phyloP scores from a whole-genome alignment of 257 asterid genomes.

The Penstemon barbatus region DNA sequence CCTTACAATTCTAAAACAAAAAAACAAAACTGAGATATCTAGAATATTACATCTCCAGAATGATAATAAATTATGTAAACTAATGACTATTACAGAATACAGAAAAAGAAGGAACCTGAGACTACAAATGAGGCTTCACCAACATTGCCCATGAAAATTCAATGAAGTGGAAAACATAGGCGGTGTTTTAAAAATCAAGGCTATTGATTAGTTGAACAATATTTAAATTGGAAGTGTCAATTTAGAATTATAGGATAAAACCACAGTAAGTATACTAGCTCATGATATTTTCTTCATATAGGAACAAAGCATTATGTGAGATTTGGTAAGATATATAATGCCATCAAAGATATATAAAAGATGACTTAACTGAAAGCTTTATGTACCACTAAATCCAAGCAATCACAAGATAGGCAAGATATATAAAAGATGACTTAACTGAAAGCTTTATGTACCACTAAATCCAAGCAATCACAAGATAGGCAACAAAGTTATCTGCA shows the following conservation, averaged over 20 bases:
- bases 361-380: neutral
- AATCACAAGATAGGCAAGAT: neutral
- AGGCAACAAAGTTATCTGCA: neutral
- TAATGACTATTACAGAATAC: no score
- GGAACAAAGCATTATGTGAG: neutral
- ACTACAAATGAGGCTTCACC: no score
- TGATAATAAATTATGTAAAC: no score
- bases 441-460: neutral
- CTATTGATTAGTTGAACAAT: neutral
- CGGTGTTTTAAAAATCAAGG: neutral
- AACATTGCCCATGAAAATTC: neutral
- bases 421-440: neutral
- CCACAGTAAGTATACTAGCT: neutral
- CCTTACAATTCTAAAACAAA: no score
- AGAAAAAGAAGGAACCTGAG: no score
- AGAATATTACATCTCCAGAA: no score
- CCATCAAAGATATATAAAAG: neutral
- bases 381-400: neutral
- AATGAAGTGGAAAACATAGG: neutral
- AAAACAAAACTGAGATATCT: no score
- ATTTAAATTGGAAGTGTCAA: neutral
- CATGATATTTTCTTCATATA: neutral
- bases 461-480: neutral
- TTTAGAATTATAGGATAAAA: neutral
- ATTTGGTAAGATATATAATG: neutral